Percentiles rank a stretch among this genome's conserved stretches.
Conservation (phyloP, 208 protist genomes). For the Crithidia thermophila region DNA sequence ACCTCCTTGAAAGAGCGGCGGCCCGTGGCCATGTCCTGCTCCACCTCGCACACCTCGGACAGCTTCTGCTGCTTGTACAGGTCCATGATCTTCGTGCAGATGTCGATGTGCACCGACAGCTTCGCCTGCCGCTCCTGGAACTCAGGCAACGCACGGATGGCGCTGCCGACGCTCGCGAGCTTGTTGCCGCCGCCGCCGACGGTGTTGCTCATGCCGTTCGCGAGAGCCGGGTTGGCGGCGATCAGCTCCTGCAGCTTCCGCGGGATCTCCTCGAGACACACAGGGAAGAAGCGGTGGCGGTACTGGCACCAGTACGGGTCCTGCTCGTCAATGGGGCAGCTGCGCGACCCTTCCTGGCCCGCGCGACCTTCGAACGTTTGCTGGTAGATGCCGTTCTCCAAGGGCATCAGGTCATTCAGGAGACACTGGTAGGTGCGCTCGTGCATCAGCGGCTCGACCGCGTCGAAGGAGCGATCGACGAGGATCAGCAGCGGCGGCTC, state of each 20-base stretch:
- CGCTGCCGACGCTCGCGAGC: constrained; percentile 52
- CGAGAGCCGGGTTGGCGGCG: constrained; percentile 58
- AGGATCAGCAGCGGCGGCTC: constrained; percentile 73
- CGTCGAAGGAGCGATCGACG: constrained; percentile 83
- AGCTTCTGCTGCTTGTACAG: constrained; percentile 61
- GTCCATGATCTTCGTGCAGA: constrained; percentile 75
- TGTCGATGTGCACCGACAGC: constrained; percentile 83
- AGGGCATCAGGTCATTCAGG: constrained; percentile 73
- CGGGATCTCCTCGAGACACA: constrained; percentile 62
- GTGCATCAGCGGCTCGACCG: constrained; percentile 75
- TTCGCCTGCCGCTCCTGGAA: constrained; percentile 79
- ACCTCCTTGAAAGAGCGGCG: constrained; percentile 56
- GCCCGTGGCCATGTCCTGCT: constrained; percentile 62
- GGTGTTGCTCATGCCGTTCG: constrained; percentile 32
- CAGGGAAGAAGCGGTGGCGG: constrained; percentile 66
- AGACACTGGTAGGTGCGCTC: constrained; percentile 88
- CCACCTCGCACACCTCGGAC: constrained; percentile 63
- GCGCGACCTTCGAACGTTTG: constrained; percentile 54
- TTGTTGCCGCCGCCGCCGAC: constrained; percentile 19
- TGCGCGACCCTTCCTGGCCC: constrained; percentile 40
- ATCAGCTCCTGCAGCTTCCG: constrained; percentile 62
- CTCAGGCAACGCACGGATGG: constrained; percentile 62
- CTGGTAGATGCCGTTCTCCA: constrained; percentile 61
- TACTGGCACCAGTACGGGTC: constrained; percentile 79
- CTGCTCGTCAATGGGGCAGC: constrained; percentile 63